Base-by-base conservation (phyloP, 345 rosid genomes). In the Microcos paniculata region DNA sequence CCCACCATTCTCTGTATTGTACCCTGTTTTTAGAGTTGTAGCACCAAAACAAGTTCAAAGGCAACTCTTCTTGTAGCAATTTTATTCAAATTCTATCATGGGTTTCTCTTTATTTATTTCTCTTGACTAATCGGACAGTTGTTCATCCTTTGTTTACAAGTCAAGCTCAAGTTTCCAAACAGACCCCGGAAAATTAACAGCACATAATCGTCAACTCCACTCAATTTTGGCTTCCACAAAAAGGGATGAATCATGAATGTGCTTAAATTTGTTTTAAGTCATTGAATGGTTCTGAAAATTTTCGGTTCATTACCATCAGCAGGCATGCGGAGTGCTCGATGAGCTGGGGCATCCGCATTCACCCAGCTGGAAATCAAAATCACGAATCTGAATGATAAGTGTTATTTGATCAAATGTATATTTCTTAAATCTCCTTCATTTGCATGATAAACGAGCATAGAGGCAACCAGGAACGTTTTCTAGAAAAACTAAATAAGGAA, bases 201-300 rank as follows among this genome's bases (percentile, higher is more conserved):
- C 62, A 9, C 71, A 71, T 45, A 64, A 71, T 24, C 79, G 53
- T 76, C 48, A 11, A 35, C 28, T 35, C 73, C 73, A 80, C 79
- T 80, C 82, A 70, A 61, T 49, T n/a, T 40, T 57, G 30, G 49
- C 68, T 70, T 52, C 26, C 61, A 51, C 59, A 49, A 18, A 31
- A n/a, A 52, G 43, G 26, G 18, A 68, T 68, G 35, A 18, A 62
- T 62, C 16, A 68, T 68, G 35, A 18, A 62, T 62, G 57, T 19
- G 75, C 70, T 45, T 16, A 23, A 23, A 1, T 35, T 35, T 35
- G 40, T 35, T 70, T 51, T n/a, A 51, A 19, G 70, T 24, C 12
- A 6, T 15, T 59, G n/a, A 57, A 28, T 26, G 62, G 10, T 0
- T 26, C 26, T 58, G 16, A 62, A 59, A 45, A 9, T 35, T 11